Conservation (phyloP, 2,329 filamentous ascomycete genomes). For the Diaporthe velutina region DNA sequence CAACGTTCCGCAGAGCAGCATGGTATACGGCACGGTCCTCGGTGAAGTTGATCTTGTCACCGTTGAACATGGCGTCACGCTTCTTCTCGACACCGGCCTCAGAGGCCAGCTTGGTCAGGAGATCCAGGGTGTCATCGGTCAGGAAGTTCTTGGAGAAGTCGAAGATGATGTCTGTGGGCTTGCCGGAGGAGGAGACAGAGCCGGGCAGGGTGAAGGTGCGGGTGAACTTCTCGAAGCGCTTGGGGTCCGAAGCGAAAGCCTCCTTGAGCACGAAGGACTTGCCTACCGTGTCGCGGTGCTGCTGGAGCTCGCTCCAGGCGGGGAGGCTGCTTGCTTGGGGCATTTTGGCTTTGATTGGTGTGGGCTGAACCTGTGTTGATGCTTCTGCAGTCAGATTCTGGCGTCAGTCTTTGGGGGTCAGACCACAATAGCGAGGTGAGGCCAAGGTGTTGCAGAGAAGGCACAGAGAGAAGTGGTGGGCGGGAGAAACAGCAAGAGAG, state of each 20-base stretch:
- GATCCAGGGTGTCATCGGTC: constrained; percentile 88
- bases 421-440: not conserved
- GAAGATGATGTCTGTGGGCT: constrained; percentile 87
- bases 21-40: constrained; percentile 97
- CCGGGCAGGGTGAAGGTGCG: constrained; percentile 87
- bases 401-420: not conserved
- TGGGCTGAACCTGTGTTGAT: not conserved
- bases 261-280: constrained; percentile 94
- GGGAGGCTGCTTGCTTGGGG: constrained; percentile 87
- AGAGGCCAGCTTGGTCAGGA: constrained; percentile 90
- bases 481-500: not conserved
- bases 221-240: constrained; percentile 91
- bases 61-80: constrained; percentile 96
- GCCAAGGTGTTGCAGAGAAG: not conserved
- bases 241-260: constrained; percentile 88
- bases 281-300: constrained; percentile 87
- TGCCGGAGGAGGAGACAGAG: constrained; percentile 68
- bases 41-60: constrained; percentile 99
- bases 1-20: constrained; percentile 90
- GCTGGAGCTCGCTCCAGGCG: constrained; percentile 91
- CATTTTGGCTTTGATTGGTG: constrained; percentile 61
- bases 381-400: not conserved
- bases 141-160: constrained; percentile 99
- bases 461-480: not conserved
- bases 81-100: constrained; percentile 93